Conservation (phyloP, 768 basidiomycete genomes). For the Trametes cinnabarina region DNA sequence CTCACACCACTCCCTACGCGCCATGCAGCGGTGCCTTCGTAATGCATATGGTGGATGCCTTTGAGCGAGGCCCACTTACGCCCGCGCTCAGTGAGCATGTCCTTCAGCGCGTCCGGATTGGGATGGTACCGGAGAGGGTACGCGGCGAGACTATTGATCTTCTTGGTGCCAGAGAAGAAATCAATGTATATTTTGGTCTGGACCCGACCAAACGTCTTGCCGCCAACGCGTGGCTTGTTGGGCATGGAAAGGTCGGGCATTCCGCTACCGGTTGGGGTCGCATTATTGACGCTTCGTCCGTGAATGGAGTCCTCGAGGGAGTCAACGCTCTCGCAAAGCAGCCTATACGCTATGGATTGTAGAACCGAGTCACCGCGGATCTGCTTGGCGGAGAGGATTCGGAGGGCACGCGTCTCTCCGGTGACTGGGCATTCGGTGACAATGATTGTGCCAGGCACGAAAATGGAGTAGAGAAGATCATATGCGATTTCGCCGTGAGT, state of each 20-base stretch:
- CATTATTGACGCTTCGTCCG: background rate
- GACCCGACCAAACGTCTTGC: slow-evolving; percentile 37
- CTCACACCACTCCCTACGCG: background rate
- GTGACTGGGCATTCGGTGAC: slow-evolving; percentile 53
- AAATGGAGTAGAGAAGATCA: slow-evolving; percentile 51
- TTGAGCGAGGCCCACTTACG: slow-evolving; percentile 55
- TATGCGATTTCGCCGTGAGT: slow-evolving; percentile 58
- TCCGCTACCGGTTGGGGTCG: slow-evolving; percentile 1
- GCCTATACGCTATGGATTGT: background rate
- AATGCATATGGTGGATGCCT: slow-evolving; percentile 40
- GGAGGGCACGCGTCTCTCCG: slow-evolving; percentile 52
- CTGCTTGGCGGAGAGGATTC: slow-evolving; percentile 38
- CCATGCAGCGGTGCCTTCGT: slow-evolving; percentile 47
- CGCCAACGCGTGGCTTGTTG: background rate
- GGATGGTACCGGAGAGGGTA: slow-evolving; percentile 54
- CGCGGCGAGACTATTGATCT: slow-evolving; percentile 48
- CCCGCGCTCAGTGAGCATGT: slow-evolving; percentile 43
- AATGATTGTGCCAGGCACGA: slow-evolving; percentile 50
- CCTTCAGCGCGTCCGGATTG: slow-evolving; percentile 38
- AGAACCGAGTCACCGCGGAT: slow-evolving; percentile 1
- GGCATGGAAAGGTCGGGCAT: background rate
- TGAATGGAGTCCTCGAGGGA: slow-evolving; percentile 1
- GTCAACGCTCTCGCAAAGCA: slow-evolving; percentile 12
- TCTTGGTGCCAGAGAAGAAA: slow-evolving; percentile 46
- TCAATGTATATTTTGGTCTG: slow-evolving; percentile 12